Evolutionary conservation across 192 early-diverging fungal species (phyloP).

Genomic region (Tieghemiomyces parasiticus): DNA sequence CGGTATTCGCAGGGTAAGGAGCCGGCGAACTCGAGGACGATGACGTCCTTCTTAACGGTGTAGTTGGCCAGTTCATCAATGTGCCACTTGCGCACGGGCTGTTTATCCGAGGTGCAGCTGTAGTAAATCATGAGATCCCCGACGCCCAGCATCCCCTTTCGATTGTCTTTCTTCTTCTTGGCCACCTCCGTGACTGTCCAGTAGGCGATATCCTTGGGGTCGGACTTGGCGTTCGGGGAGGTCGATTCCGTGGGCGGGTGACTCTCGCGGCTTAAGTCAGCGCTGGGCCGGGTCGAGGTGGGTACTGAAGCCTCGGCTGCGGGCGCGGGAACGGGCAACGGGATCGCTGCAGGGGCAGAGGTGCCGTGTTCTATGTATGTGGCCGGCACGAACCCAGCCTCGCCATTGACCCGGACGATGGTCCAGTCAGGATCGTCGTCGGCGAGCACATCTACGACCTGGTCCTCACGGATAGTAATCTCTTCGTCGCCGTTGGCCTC

Average conservation of each 20-base stretch:
- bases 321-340: too few species aligned
- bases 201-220: slow-evolving; percentile 4
- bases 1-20: slow-evolving; percentile 36
- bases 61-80: slow-evolving; percentile 43
- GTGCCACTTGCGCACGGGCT: slow-evolving; percentile 39
- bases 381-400: slow-evolving; percentile 73
- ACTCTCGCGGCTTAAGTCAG: slow-evolving; percentile 5
- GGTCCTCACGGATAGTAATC: slow-evolving; percentile 60
- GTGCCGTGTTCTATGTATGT: slow-evolving; percentile 58
- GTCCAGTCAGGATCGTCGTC: slow-evolving; percentile 88
- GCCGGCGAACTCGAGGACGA: slow-evolving; percentile 46
- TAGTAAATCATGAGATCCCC: slow-evolving; percentile 45
- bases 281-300: neutral
- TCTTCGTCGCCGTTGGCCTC: slow-evolving; percentile 72
- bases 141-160: slow-evolving; percentile 45
- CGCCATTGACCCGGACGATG: slow-evolving; percentile 53
- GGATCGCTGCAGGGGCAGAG: too few species aligned
- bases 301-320: neutral
- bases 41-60: slow-evolving; percentile 42
- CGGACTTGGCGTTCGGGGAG: slow-evolving; percentile 2
- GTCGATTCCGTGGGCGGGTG: slow-evolving; percentile 4
- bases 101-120: slow-evolving; percentile 30
- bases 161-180: slow-evolving; percentile 63
- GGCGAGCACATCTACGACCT: slow-evolving; percentile 59
- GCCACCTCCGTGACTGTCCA: slow-evolving; percentile 30